phyloP scores from a whole-genome alignment of 345 rosid genomes.

The Hibiscus mutabilis region DNA sequence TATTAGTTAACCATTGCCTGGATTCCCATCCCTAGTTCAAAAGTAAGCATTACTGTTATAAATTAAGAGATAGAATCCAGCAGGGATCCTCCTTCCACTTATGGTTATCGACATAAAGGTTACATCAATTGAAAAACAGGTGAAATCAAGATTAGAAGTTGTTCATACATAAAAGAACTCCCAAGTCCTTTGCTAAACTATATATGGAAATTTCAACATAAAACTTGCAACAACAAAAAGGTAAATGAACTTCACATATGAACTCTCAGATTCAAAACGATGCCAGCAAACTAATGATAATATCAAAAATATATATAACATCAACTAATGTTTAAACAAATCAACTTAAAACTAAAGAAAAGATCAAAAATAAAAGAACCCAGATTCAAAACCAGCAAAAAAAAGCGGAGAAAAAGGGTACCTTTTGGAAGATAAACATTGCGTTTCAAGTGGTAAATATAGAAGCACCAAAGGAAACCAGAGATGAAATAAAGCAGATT shows the following conservation, averaged over 20 bases:
- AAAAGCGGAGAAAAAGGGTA: conserved; percentile 11
- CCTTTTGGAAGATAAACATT: conserved; percentile 83
- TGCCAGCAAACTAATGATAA: not conserved
- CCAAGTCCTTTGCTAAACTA: not conserved
- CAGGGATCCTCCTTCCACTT: not conserved
- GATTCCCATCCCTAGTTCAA: not conserved
- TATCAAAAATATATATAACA: not conserved
- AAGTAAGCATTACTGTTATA: not conserved
- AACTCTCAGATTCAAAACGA: not conserved
- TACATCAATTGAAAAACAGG: not conserved
- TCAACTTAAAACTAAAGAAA: not conserved
- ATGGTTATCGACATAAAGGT: not conserved
- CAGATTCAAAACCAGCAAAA: not conserved
- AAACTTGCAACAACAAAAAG: not conserved
- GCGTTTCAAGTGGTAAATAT: conserved; percentile 74
- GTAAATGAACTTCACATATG: not conserved
- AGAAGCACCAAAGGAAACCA: conserved; percentile 86
- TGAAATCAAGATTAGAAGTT: not conserved
- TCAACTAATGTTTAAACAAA: not conserved
- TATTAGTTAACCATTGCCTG: not conserved
- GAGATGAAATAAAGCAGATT: conserved; percentile 65
- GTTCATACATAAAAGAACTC: not conserved
- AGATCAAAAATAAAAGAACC: not conserved
- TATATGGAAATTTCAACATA: not conserved
- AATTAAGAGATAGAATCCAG: not conserved